Evolutionary conservation across 805 yeast species (phyloP).

Genomic region (Groenewaldozyma tartarivorans): DNA sequence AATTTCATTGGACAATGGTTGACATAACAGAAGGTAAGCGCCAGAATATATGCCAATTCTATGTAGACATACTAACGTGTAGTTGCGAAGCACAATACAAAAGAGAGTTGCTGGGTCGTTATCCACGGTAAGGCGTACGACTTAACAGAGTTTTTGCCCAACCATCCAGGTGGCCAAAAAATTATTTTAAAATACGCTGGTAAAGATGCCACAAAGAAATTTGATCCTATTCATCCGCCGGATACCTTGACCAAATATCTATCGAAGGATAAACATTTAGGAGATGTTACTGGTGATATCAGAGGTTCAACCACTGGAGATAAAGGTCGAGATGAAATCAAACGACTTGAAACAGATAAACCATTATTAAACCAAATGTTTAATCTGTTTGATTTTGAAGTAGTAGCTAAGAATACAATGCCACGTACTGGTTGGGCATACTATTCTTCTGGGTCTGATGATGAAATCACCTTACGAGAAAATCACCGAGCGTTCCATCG

Average conservation of each 20-base stretch:
- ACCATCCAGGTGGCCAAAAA: conserved; percentile 55
- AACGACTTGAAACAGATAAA: conserved; percentile 37
- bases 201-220: conserved; percentile 71
- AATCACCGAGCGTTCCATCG: conserved; percentile 86
- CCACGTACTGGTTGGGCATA: conserved; percentile 84
- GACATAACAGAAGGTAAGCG: conserved; percentile 15
- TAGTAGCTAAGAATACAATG: conserved; percentile 70
- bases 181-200: conserved; percentile 54
- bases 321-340: conserved; percentile 33
- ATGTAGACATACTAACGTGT: conserved; percentile 24
- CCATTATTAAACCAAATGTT: conserved; percentile 66
- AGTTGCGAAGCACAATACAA: conserved; percentile 44
- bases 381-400: conserved; percentile 80
- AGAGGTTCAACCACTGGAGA: conserved; percentile 23
- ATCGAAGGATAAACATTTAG: conserved; percentile 52
- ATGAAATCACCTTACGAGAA: conserved; percentile 81
- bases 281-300: conserved; percentile 31
- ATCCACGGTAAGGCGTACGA: conserved; percentile 74
- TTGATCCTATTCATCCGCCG: conserved; percentile 86
- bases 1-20: too few species aligned
- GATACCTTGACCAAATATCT: conserved; percentile 64
- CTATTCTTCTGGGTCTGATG: conserved; percentile 87
- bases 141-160: conserved; percentile 49
- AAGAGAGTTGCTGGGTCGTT: conserved; percentile 74
- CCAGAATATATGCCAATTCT: neutral